phyloP scores from a whole-genome alignment of 2,329 filamentous ascomycete species.

The Malbranchea zuffiana region DNA sequence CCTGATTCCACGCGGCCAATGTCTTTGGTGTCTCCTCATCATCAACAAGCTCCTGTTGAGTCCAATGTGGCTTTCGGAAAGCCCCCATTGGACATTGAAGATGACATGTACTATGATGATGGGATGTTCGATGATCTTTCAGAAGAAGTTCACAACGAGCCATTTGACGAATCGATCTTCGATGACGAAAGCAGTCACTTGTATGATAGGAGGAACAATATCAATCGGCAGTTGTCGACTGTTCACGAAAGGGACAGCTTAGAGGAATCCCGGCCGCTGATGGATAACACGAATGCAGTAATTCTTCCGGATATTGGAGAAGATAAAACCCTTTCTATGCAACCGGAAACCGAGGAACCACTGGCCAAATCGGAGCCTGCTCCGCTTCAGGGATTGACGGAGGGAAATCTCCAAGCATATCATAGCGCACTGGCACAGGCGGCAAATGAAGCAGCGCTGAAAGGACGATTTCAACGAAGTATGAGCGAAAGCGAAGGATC shows the following conservation, averaged over 20 bases:
- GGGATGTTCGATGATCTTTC: slow-evolving; percentile 33
- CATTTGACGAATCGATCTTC: slow-evolving; percentile 40
- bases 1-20: slow-evolving; percentile 16
- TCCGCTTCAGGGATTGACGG: slow-evolving; percentile 9
- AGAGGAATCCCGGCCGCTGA: not conserved
- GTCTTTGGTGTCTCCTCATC: not conserved
- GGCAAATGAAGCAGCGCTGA: slow-evolving; percentile 62
- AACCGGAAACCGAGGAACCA: not conserved
- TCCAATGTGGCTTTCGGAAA: slow-evolving; percentile 3
- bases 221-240: not conserved
- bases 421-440: slow-evolving; percentile 77
- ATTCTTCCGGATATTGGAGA: too few relatives aligned
- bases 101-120: slow-evolving; percentile 40
- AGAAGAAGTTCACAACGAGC: slow-evolving; percentile 22
- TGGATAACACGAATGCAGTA: not conserved
- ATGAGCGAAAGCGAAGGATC: slow-evolving; percentile 36
- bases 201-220: slow-evolving; percentile 29
- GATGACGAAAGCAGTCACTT: slow-evolving; percentile 38
- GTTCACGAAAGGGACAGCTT: slow-evolving; percentile 5
- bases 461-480: slow-evolving; percentile 61
- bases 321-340: not conserved
- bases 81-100: slow-evolving; percentile 21
- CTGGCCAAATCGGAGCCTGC: slow-evolving; percentile 10
- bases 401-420: slow-evolving; percentile 54
- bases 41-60: not conserved